Evolutionary conservation across 2,329 filamentous ascomycete species (phyloP), one percentile per base, ranked within the genome.

Genomic region (Epichloe festucae): DNA sequence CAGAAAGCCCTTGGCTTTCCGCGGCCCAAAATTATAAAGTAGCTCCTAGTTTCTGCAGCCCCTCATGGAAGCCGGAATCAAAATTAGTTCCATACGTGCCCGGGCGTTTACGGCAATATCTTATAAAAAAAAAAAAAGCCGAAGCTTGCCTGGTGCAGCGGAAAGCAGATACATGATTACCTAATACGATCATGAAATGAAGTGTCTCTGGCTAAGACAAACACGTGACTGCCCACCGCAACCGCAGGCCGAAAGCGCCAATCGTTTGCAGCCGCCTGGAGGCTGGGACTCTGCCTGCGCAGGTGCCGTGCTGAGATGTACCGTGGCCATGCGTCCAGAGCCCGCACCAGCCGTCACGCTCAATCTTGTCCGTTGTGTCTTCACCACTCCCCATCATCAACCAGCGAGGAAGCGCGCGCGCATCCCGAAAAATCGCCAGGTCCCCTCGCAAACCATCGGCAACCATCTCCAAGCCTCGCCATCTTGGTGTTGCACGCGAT

Each of bases 401-500:
- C 62, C 62, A 69, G 70, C 69, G 68, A 74, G 70, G 54, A 52
- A 58, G 57, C 53, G 54, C 66, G 73, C 76, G 75, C 76, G 76
- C 76, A 79, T 79, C 75, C 62, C 69, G 74, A 77, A 77, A 77
- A 74, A 77, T 77, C 76, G 72, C 74, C 74, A 73, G 71, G 75
- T 73, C 74, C 68, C 73, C 72, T 73, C 71, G 71, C 72, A 73
- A 74, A 73, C 68, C 75, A 79, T 79, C 76, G 69, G 74, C 69
- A 70, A 66, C 71, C 75, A 78, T 79, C 75, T 69, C 66, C 67
- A 73, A 70, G 72, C 67, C 66, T 69, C 69, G 69, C 71, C 68
- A 72, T 70, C 69, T 70, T 70, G 69, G 68, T 69, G 71, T 73
- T 70, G 69, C 71, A 76, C 75, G 74, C 76, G 71, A 72, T 72